phyloP scores from a whole-genome alignment of 75 land plant species.

The Picea glauca region DNA sequence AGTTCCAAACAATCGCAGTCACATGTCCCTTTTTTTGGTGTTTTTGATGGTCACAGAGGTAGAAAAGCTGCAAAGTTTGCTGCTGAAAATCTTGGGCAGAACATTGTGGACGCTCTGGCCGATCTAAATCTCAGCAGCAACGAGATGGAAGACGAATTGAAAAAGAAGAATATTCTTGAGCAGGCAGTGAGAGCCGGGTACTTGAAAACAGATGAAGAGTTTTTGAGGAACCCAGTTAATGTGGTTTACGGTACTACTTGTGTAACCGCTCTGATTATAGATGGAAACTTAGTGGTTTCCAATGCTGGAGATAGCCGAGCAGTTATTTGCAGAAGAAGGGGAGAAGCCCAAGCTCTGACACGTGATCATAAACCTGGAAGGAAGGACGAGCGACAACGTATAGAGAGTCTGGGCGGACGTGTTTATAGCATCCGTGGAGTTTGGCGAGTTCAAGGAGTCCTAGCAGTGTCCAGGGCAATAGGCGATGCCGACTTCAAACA shows the following conservation, averaged over 20 bases:
- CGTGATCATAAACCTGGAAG: conserved; percentile 38
- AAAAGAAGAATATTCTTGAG: conserved; percentile 10
- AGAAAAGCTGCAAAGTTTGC: conserved; percentile 21
- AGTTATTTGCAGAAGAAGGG: conserved; percentile 53
- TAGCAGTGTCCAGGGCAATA: conserved; percentile 64
- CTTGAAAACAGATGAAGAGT: conserved; percentile 52
- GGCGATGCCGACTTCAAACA: conserved; percentile 63
- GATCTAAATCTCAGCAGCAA: neutral
- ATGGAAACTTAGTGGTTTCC: conserved; percentile 44
- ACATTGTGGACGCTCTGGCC: conserved; percentile 15
- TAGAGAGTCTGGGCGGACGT: conserved; percentile 61
- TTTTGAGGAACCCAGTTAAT: conserved; percentile 41
- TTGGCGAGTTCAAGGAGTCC: conserved; percentile 62
- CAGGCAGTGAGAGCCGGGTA: conserved; percentile 41
- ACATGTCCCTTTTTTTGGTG: conserved; percentile 18
- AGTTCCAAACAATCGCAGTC: no score
- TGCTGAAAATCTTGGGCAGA: conserved; percentile 11
- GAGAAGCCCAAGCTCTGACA: conserved; percentile 49
- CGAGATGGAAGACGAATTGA: neutral
- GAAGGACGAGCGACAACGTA: conserved; percentile 51
- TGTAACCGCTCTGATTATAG: conserved; percentile 46
- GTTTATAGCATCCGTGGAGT: conserved; percentile 44
- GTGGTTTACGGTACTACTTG: conserved; percentile 47
- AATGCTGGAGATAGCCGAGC: conserved; percentile 73
- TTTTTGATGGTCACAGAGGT: conserved; percentile 38